A percentile compares a stretch with the other conserved stretches of the same genome.
phyloP scores from a whole-genome alignment of 257 asterid genomes.

The Solanum pinnatisectum region DNA sequence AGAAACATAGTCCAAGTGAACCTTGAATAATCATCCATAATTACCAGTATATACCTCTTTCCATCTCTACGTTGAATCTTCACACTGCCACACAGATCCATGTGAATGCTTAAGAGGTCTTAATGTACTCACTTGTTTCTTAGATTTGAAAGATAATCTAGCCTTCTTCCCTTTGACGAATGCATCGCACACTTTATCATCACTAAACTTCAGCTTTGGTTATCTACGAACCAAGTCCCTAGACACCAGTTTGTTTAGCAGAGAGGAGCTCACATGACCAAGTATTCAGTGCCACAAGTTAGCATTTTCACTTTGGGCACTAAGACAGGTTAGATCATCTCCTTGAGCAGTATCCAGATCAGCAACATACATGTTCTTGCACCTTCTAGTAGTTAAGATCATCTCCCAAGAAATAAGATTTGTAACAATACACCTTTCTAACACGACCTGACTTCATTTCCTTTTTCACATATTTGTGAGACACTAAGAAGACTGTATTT shows the following conservation, averaged over 20 bases:
- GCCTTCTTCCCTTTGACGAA: too few relatives aligned
- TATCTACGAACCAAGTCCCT: neutral
- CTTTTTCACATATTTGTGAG: neutral
- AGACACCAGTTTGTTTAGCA: too few relatives aligned
- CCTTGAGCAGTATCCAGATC: neutral
- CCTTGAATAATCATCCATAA: neutral
- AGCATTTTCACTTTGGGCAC: neutral
- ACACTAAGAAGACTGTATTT: neutral
- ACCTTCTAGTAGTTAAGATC: neutral
- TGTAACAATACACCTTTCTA: neutral
- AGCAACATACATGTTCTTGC: neutral
- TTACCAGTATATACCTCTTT: neutral
- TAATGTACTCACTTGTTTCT: neutral
- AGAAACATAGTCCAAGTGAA: neutral
- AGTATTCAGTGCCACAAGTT: neutral
- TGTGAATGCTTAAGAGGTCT: neutral
- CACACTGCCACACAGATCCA: neutral
- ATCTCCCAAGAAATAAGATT: neutral
- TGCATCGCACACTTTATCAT: neutral
- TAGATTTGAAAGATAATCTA: too few relatives aligned
- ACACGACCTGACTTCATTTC: neutral
- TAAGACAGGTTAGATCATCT: neutral
- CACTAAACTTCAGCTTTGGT: neutral
- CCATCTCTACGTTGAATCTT: neutral
- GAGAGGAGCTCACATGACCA: neutral